Base-by-base conservation (phyloP, 495 filamentous ascomycete species). In the Penicillium argentinense region DNA sequence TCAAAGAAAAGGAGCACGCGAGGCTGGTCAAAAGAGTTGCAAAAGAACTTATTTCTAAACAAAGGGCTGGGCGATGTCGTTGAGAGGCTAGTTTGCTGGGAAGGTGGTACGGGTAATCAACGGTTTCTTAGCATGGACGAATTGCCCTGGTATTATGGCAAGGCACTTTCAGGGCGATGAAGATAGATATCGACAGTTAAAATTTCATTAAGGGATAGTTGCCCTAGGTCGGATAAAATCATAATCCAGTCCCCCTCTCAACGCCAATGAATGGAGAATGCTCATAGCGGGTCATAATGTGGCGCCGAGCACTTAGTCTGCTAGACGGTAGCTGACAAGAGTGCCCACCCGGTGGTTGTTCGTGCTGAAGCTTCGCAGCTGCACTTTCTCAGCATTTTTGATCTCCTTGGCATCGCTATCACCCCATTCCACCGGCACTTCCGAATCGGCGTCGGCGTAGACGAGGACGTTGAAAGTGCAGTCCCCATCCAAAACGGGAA, bases 401-500 rank as follows among this genome's bases (percentile, higher is more conserved):
- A 98, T 96, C 75, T 98, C 93, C 73, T 96, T 97, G 37, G 95
- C 91, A 63, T 98, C 93, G 58, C 89, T 95, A 71, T 98, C 93
- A 25, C 93, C 93, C 93, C 93, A 98, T 68, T 98, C 95, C 47
- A 98, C 86, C 5, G 93, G 93, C 12, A 98, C 93, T 18, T 98
- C 93, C 17, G 87, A 92, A 66, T 96, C 90, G 6, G 90, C 93
- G 60, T 97, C 93, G 27, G 93, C 95, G 62, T 98, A 98, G 3
- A 98, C 93, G 18, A 98, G 77, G 16, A 98, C 92, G 63, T 98
- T 98, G 77, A 98, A 98, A 9, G 95, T 97, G 78, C 92, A 98
- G 57, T 92, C 84, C 22, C 90, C 89, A 33, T 87, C 84, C 3
- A 98, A 80, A 69, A 96, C 89, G 1, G 93, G 93, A 4, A 98